Evolutionary conservation across 163 green algal genomes (phyloP).

Genomic region (Trebouxia gelatinosa): DNA sequence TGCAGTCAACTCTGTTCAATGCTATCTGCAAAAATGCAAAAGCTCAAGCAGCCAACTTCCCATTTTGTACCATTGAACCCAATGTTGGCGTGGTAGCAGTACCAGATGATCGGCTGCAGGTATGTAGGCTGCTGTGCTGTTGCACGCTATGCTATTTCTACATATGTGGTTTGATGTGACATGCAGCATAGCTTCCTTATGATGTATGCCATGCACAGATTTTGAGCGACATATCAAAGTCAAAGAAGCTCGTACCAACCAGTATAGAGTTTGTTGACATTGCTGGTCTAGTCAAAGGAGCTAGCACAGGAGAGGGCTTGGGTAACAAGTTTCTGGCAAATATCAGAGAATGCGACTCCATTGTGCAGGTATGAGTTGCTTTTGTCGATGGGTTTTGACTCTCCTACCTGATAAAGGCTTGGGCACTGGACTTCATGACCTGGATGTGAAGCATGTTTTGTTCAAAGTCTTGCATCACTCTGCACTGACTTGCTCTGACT

Average conservation of each 20-base stretch:
- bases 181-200: slow-evolving; percentile 78
- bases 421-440: not conserved
- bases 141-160: slow-evolving; percentile 3
- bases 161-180: not conserved
- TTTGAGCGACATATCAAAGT: slow-evolving; percentile 73
- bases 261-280: slow-evolving; percentile 97
- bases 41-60: slow-evolving; percentile 89
- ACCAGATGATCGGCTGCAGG: slow-evolving; percentile 79
- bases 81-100: slow-evolving; percentile 95
- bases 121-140: slow-evolving; percentile 42
- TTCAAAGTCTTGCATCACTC: not conserved
- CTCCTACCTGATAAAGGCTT: too few species aligned
- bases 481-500: not conserved
- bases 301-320: slow-evolving; percentile 83
- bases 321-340: slow-evolving; percentile 93
- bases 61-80: slow-evolving; percentile 97
- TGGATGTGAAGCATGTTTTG: not conserved
- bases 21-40: slow-evolving; percentile 82
- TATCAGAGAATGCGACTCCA: slow-evolving; percentile 81
- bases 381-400: too few species aligned
- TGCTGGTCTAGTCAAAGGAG: slow-evolving; percentile 88
- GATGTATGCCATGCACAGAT: too few species aligned
- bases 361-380: slow-evolving; percentile 78
- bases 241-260: slow-evolving; percentile 76
- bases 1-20: slow-evolving; percentile 92